phyloP scores from a whole-genome alignment of 129 eudicot genomes.

The Flaveria bidentis region DNA sequence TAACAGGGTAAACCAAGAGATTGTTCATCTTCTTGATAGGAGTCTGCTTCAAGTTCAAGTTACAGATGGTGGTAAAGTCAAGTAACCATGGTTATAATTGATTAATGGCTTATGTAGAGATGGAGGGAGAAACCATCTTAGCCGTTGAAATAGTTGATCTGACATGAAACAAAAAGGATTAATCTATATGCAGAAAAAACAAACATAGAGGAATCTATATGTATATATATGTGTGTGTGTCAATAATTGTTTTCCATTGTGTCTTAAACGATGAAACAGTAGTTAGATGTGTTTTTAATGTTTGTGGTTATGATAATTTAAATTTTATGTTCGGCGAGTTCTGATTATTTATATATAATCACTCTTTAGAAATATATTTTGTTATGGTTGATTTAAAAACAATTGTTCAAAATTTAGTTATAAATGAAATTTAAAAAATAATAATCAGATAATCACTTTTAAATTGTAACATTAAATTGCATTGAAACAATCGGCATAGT shows the following conservation, averaged over 20 bases:
- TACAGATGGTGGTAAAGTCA: constrained; percentile 35
- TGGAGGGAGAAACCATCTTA: constrained; percentile 20
- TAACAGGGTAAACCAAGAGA: constrained; percentile 33
- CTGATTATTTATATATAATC: too few species aligned
- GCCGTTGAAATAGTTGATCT: constrained; percentile 26
- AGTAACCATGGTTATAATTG: constrained; percentile 26
- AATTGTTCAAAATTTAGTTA: too few species aligned
- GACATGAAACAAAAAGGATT: constrained; percentile 13
- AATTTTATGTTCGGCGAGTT: too few species aligned
- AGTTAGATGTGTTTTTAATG: not conserved
- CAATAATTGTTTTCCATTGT: not conserved
- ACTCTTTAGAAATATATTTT: too few species aligned
- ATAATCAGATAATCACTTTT: too few species aligned
- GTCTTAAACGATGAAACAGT: constrained; percentile 1
- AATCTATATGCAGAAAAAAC: constrained; percentile 16
- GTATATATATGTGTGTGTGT: not conserved
- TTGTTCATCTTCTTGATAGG: constrained; percentile 36
- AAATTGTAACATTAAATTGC: too few species aligned
- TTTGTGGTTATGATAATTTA: not conserved
- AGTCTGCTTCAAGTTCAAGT: constrained; percentile 43
- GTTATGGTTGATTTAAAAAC: too few species aligned
- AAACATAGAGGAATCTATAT: not conserved
- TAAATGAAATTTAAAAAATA: too few species aligned
- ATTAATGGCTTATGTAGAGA: not conserved
- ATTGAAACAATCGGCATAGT: too few species aligned